Evolutionary conservation across 192 early-diverging fungal species (phyloP), one percentile per base, ranked within the genome.

Genomic region (Paraglomus occultum): DNA sequence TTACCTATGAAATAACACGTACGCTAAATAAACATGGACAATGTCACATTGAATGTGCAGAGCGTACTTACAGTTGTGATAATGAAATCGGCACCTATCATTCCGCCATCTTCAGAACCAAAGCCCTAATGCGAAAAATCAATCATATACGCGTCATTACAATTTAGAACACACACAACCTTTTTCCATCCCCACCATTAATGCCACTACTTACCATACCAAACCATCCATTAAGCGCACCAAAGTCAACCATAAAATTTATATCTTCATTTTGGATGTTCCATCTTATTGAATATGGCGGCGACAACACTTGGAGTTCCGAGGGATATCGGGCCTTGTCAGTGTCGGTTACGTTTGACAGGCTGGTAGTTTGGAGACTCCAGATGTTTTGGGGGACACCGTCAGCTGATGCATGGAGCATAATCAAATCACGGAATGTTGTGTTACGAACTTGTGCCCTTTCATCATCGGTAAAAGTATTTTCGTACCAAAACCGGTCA

Each of bases 401-500:
- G 4, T 62, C 43, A 17, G 9, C 11, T 18, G 45, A 1, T 31
- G 31, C 43, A 45, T 70, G 23, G 11, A 40, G 53, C n/a, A 57
- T 23, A 51, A 72, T 51, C 22, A 72, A 20, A 12, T 63, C 51
- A n/a, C 74, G 31, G 18, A 75, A 17, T 12, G 74, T 76, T 10
- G 71, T 61, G 15, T 75, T 45, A 52, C 51, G 31, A 12, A 75
- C 18, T 2, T 14, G 49, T 18, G n/a, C 14, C 9, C 55, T 17
- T 45, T 86, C 84, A n/a, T 66, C 66, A 11, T 48, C 51, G 10
- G 70, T 77, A 12, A 86, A 73, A 14, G 71, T 63, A 15, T 69
- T 72, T 67, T 85, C 78, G 65, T 83, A 85, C 84, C 84, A 85
- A 51, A 71, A 83, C 23, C 74, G 66, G 59, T 85, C 84, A 5